A percentile compares a stretch with the other conserved stretches of the same genome.
Conservation (phyloP, 768 basidiomycete species). For the Panaeolus papilionaceus region DNA sequence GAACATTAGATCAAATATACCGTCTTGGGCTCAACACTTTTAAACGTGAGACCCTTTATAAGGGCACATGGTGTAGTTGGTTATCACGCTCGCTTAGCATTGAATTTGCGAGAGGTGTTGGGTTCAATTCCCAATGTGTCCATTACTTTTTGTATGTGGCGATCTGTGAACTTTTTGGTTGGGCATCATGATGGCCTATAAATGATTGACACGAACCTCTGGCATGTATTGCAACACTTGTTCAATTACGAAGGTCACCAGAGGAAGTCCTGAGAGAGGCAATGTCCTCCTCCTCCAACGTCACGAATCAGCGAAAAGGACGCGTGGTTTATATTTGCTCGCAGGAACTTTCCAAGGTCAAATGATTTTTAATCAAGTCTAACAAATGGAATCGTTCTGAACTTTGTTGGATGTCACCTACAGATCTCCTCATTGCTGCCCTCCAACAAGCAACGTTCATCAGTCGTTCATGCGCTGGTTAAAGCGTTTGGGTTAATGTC, state of each 20-base stretch:
- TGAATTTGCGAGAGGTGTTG: conserved; percentile 28
- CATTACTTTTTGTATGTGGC: conserved; percentile 20
- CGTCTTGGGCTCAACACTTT: neutral
- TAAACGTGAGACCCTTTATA: conserved; percentile 21
- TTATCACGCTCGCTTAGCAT: conserved; percentile 38
- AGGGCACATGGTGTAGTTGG: conserved; percentile 37
- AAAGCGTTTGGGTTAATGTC: conserved; percentile 57
- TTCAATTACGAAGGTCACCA: no score
- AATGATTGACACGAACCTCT: neutral
- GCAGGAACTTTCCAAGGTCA: conserved; percentile 32
- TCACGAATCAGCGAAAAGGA: neutral
- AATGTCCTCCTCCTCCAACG: conserved; percentile 2
- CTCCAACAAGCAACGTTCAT: conserved; percentile 70
- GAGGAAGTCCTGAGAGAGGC: neutral
- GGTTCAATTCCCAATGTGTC: conserved; percentile 34
- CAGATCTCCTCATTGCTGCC: conserved; percentile 62
- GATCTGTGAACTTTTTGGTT: neutral
- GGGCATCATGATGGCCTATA: neutral
- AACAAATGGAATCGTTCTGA: neutral
- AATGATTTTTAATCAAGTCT: neutral
- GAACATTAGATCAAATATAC: neutral
- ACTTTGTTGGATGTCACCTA: neutral
- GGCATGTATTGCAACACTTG: neutral
- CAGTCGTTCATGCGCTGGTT: conserved; percentile 69
- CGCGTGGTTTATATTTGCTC: conserved; percentile 31